phyloP scores from a whole-genome alignment of 371 early-diverging fungal species.

The Mucor circinelloides region DNA sequence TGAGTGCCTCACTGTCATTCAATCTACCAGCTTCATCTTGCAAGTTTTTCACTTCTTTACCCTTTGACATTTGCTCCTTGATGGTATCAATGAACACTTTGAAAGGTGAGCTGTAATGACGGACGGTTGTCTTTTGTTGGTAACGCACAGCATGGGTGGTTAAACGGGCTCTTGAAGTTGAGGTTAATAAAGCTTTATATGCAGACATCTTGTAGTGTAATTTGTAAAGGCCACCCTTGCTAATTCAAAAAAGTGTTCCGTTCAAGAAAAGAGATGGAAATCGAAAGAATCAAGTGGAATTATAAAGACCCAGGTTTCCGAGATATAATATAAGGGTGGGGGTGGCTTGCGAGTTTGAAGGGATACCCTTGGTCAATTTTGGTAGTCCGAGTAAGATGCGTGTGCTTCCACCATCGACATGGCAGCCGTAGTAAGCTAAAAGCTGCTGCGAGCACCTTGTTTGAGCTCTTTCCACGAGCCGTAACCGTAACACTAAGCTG shows the following conservation, averaged over 20 bases:
- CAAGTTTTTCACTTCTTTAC: slow-evolving; percentile 90
- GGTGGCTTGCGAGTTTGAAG: slow-evolving; percentile 11
- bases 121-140: slow-evolving; percentile 17
- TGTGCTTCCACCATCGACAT: background rate
- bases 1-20: slow-evolving; percentile 86
- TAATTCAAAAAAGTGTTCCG: too few relatives aligned
- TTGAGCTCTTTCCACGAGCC: too few relatives aligned
- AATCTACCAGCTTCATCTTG: slow-evolving; percentile 82
- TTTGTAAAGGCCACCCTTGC: too few relatives aligned
- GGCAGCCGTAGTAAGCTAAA: too few relatives aligned
- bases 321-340: background rate
- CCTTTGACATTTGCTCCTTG: slow-evolving; percentile 90
- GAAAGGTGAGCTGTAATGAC: slow-evolving; percentile 52
- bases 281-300: slow-evolving; percentile 12
- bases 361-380: slow-evolving; percentile 5
- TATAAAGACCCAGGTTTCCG: background rate
- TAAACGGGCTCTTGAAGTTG: slow-evolving; percentile 13
- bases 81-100: slow-evolving; percentile 81
- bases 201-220: slow-evolving; percentile 5
- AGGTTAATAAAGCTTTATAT: slow-evolving; percentile 20
- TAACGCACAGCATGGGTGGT: slow-evolving; percentile 10
- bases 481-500: too few relatives aligned
- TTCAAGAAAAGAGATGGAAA: slow-evolving; percentile 6
- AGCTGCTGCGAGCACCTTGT: too few relatives aligned
- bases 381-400: background rate